Evolutionary conservation across 2,329 filamentous ascomycete species (phyloP), one percentile per base, ranked within the genome.

Genomic region (Daldinia sp.): DNA sequence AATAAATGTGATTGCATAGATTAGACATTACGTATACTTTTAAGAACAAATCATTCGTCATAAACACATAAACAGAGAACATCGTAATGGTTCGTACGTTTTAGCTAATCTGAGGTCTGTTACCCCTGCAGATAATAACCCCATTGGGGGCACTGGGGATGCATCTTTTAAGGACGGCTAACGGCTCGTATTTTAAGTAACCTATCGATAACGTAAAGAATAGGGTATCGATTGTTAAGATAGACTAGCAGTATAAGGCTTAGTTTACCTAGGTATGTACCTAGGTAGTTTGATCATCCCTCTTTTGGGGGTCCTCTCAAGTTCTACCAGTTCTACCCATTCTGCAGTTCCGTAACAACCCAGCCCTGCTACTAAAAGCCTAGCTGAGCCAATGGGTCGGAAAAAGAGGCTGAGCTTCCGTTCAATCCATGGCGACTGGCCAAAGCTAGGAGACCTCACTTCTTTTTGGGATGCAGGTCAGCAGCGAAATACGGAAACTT

Each of bases 381-480:
- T 63, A 35, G 41, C 28, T 55, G 42, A 46, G 56, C 59, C 67
- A 57, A 60, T 53, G 41, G 55, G 46, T 54, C 50, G 63, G 30
- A 60, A 67, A 64, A 48, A 71, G 67, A 63, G 69, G 69, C 69
- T 71, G 66, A 71, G 69, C 63, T 28, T 71, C 65, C 60, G 53
- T 65, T 18, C 60, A 65, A 67, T 50, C 68, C 61, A 51, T 62
- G 53, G 53, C 33, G 54, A 48, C 60, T 63, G 55, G 55, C 30
- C 30, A 60, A 30, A 23, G 12, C 15, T 41, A 39, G 54, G 39
- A 54, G 50, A 54, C 51, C 51, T 54, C 51, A 39, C 41, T 58
- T 54, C 41, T 42, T 50, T 39, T 53, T 20, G 20, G 28, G 51
- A 63, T 44, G 55, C 63, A 64, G 33, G 60, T 65, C 68, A 67